Conservation (phyloP, 73 alveolate species). For the Paramecium bursaria region DNA sequence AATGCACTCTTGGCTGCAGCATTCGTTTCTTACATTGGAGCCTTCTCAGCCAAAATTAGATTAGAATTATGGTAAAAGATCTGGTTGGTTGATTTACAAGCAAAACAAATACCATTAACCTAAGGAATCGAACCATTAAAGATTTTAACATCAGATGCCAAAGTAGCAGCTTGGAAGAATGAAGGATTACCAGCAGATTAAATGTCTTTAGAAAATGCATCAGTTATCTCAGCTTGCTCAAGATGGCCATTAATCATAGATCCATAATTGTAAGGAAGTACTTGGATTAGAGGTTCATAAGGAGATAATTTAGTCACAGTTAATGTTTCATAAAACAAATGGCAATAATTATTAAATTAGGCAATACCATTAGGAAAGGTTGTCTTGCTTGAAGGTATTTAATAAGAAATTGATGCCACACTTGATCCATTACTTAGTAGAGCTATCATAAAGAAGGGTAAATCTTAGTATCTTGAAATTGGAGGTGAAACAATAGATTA, state of each 20-base stretch:
- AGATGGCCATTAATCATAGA: constrained; percentile 99
- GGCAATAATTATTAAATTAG: constrained; percentile 91
- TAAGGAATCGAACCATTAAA: constrained; percentile 97
- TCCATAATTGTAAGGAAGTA: constrained; percentile 99
- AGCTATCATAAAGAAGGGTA: constrained; percentile 97
- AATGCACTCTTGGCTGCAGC: constrained; percentile 98
- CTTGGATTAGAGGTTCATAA: constrained; percentile 94
- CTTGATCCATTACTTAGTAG: constrained; percentile 99
- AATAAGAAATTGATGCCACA: constrained; percentile 99
- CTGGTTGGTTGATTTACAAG: constrained; percentile 89
- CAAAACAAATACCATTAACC: constrained; percentile 95
- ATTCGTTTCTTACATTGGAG: constrained; percentile 99
- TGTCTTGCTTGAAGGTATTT: constrained; percentile 96
- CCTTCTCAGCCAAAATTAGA: constrained; percentile 96
- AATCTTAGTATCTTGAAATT: constrained; percentile 80
- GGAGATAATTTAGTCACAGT: constrained; percentile 71
- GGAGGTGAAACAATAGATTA: constrained; percentile 97
- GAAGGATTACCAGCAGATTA: constrained; percentile 99
- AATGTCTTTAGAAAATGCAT: constrained; percentile 98
- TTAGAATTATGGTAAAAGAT: constrained; percentile 92
- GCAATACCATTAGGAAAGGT: constrained; percentile 97
- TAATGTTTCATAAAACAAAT: constrained; percentile 87
- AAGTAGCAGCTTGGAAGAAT: constrained; percentile 97
- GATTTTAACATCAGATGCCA: constrained; percentile 97
- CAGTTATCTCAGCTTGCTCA: constrained; percentile 96